Base-by-base conservation (phyloP, 2,329 filamentous ascomycete species). In the Cordyceps militaris region DNA sequence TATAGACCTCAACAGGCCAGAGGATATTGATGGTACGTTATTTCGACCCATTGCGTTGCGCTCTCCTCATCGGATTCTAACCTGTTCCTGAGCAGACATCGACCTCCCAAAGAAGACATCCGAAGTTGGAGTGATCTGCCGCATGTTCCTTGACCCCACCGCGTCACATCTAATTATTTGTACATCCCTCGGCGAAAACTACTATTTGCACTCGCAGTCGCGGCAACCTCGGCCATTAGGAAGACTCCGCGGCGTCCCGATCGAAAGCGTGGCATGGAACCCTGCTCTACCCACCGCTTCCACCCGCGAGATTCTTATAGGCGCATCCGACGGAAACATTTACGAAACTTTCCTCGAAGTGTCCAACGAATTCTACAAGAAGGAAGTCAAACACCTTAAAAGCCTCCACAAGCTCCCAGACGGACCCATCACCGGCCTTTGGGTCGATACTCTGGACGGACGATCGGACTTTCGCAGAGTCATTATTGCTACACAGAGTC, bases 261-360 rank as follows among this genome's bases (percentile, higher is more conserved):
- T 99, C 59, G 92, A 97, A 71, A 88, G 88, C 61, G 80, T 99
- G 61, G 91, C 93, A 36, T 99, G 94, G 94, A 97, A 95, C 67
- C 91, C 94, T 1, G 91, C 90, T 3, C 78, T 93, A 49, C 94
- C 94, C 4, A 97, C 93, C 9, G 90, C 92, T 3, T 96, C 91
- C 1, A 99, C 94, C 3, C 82, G 94, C 58, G 94, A 99, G 76
- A 97, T 99, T 38, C 76, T 99, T 9, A 74, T 99, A 32, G 94
- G 94, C 34, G 87, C 91, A 10, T 85, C 89, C n/a, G 94, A 97
- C 73, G 94, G 94, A 26, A 94, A 91, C 70, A 84, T 99, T 32
- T 97, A 96, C 73, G 94, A 99, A 73, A 87, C 87, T 19, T 97
- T 91, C 66, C 93, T 99, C 67, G 94, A 99, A 71, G 91, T 91